Base-by-base conservation (phyloP, 306 rosid species). In the Ceratonia siliqua region DNA sequence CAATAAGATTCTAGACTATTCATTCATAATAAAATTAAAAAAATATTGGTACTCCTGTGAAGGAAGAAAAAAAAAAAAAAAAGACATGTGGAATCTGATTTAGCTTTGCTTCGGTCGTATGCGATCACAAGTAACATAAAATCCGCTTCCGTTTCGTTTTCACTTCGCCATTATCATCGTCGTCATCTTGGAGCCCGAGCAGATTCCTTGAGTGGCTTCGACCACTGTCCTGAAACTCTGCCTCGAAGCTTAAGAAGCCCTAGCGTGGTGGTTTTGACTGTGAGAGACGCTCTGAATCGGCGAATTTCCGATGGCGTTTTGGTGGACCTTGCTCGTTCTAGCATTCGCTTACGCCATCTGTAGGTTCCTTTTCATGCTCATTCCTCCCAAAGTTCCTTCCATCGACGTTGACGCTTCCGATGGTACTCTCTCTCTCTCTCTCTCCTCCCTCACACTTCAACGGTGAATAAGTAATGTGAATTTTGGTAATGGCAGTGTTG, bases 321-420 rank as follows among this genome's bases (percentile, higher is more conserved):
- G 96, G 98, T 94, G 98, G 99, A 85, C 92, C 33, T 65, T 90
- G 62, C 7, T 94, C 54, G 96, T 94, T 75, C 75, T 94, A 6
- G 96, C 82, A 13, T 52, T 92, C 65, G 91, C 98, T 70, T 92
- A 88, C 86, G 96, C 83, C 68, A 76, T 94, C 77, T 86, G 96
- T 72, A 86, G 88, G 78, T 82, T 94, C 81, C 98, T 94, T 56
- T 82, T 92, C 70, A 70, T 86, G 79, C 99, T 94, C 75, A 94
- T 92, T 82, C 98, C 99, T 81, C 93, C 87, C 20, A 94, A 90
- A 68, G 91, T 94, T 78, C 96, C 97, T 70, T 89, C 97, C 53
- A 89, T 92, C 61, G 91, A 94, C 7, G 96, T 94, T 67, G 96
- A 94, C 52, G 83, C 90, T 46, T 94, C 96, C 61, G 99, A 90